Evolutionary conservation across 768 basidiomycete genomes (phyloP).

Genomic region (Suillus paluster): DNA sequence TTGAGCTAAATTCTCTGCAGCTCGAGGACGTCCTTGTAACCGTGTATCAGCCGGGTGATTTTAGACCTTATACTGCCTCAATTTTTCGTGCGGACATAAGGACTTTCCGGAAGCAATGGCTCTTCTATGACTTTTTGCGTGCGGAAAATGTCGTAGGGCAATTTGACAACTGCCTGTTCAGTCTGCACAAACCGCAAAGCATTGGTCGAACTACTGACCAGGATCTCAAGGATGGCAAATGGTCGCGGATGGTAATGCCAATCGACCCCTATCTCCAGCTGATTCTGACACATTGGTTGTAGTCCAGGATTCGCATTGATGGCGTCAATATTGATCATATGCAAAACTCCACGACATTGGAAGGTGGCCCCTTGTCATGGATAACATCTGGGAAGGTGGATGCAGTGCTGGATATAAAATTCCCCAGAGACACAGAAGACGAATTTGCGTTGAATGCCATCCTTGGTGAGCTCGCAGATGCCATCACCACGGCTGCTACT

Average conservation of each 20-base stretch:
- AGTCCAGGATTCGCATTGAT: slow-evolving; percentile 97
- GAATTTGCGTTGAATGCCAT: slow-evolving; percentile 77
- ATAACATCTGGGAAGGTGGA: slow-evolving; percentile 97
- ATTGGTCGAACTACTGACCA: slow-evolving; percentile 89
- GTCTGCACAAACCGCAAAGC: slow-evolving; percentile 94
- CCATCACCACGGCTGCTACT: slow-evolving; percentile 68
- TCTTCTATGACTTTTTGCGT: slow-evolving; percentile 90
- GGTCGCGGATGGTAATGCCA: slow-evolving; percentile 83
- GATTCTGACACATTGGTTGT: slow-evolving; percentile 7
- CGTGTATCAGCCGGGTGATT: slow-evolving; percentile 90
- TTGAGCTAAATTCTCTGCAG: slow-evolving; percentile 87
- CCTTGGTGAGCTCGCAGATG: slow-evolving; percentile 89
- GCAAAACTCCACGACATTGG: slow-evolving; percentile 78
- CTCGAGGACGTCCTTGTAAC: slow-evolving; percentile 94
- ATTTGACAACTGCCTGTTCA: slow-evolving; percentile 97
- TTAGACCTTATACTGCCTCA: slow-evolving; percentile 89
- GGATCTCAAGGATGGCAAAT: slow-evolving; percentile 81
- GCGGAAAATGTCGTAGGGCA: slow-evolving; percentile 97
- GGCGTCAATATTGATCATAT: slow-evolving; percentile 96
- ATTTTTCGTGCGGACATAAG: slow-evolving; percentile 93
- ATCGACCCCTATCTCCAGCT: neutral
- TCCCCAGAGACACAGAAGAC: slow-evolving; percentile 81
- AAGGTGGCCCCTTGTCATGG: slow-evolving; percentile 91
- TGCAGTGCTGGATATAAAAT: slow-evolving; percentile 96
- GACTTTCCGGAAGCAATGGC: slow-evolving; percentile 87